Conservation (phyloP, 768 basidiomycete species). For the Mycena venus region DNA sequence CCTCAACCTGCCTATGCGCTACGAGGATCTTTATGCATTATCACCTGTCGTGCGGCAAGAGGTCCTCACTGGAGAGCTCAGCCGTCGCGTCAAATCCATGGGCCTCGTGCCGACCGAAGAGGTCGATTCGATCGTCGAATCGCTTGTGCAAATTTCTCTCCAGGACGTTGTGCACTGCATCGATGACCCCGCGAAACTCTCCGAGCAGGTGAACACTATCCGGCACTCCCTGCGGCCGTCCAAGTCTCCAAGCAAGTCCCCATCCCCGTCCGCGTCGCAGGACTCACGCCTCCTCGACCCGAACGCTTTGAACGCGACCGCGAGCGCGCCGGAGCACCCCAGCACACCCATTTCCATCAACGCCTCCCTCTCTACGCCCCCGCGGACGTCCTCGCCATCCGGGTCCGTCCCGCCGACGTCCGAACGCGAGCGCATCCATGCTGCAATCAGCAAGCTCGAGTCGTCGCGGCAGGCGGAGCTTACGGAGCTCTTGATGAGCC, state of each 20-base stretch:
- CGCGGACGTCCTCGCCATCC: constrained; percentile 87
- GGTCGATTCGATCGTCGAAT: constrained; percentile 77
- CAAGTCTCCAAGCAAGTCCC: constrained; percentile 64
- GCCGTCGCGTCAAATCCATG: constrained; percentile 75
- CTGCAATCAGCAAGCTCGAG: constrained; percentile 77
- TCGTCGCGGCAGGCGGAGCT: constrained; percentile 71
- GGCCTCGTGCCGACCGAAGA: constrained; percentile 67
- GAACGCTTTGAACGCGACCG: constrained; percentile 75
- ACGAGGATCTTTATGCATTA: constrained; percentile 84
- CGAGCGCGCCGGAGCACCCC: constrained; percentile 91
- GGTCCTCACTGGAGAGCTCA: constrained; percentile 86
- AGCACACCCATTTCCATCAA: constrained; percentile 87
- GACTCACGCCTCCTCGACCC: constrained; percentile 80
- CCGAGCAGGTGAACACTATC: constrained; percentile 69
- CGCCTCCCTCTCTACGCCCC: constrained; percentile 82
- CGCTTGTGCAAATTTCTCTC: constrained; percentile 76
- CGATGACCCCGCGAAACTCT: constrained; percentile 75
- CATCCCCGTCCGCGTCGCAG: constrained; percentile 69
- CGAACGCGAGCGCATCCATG: constrained; percentile 81
- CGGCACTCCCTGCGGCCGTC: constrained; percentile 51
- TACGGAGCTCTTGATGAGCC: constrained; percentile 84
- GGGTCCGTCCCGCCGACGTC: constrained; percentile 70
- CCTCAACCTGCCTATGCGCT: constrained; percentile 86
- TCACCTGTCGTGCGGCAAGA: constrained; percentile 92
- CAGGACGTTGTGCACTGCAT: constrained; percentile 84